Percentiles rank a stretch among this genome's conserved stretches.
Evolutionary conservation across 805 yeast species (phyloP).

Genomic region (Candida pini): DNA sequence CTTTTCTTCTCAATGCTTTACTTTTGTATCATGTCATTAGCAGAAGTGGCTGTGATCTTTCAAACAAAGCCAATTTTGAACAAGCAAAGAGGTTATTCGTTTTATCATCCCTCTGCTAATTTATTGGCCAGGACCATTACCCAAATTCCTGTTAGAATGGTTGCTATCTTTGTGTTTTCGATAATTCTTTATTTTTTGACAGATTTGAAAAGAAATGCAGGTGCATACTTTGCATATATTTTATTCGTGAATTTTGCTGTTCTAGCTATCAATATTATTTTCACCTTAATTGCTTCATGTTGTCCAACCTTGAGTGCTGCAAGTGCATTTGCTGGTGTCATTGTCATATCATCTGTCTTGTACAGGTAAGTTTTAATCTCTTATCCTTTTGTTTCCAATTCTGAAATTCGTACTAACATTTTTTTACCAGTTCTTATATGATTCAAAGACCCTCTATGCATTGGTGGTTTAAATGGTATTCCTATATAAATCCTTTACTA

Average conservation of each 20-base stretch:
- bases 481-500: constrained; percentile 41
- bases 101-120: constrained; percentile 61
- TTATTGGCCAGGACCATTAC: constrained; percentile 56
- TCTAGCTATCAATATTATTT: constrained; percentile 43
- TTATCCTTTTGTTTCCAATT: no score
- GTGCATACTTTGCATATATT: constrained; percentile 47
- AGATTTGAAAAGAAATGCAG: constrained; percentile 43
- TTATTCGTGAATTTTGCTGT: constrained; percentile 35
- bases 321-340: no score
- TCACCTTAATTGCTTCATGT: constrained; percentile 52
- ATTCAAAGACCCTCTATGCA: constrained; percentile 38
- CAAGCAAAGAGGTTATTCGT: constrained; percentile 57
- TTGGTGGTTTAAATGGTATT: constrained; percentile 57
- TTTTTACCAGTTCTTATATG: no score
- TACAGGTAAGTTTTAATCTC: no score
- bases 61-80: constrained; percentile 57
- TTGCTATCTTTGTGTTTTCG: constrained; percentile 45
- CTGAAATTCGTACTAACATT: no score
- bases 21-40: constrained; percentile 56
- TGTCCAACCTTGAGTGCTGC: no score
- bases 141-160: constrained; percentile 51
- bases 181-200: constrained; percentile 48
- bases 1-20: constrained; percentile 56
- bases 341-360: no score
- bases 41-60: constrained; percentile 57